Evolutionary conservation across 257 asterid species (phyloP).

Genomic region (Solanum pimpinellifolium): DNA sequence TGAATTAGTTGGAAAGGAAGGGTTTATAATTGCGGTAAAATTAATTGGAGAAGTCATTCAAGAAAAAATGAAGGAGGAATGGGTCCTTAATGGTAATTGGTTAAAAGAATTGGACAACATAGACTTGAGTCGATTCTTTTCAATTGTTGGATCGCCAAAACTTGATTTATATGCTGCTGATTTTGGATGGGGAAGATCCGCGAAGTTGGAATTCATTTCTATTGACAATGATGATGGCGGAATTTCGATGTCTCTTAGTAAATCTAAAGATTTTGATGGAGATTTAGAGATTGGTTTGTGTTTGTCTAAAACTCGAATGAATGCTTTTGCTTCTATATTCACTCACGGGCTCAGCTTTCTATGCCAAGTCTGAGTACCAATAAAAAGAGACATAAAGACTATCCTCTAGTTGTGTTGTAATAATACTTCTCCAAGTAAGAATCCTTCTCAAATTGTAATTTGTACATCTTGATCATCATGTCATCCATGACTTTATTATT

Average conservation of each 20-base stretch:
- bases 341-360: background rate
- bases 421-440: too few relatives aligned
- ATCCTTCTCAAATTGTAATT: too few relatives aligned
- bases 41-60: background rate
- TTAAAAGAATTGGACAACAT: background rate
- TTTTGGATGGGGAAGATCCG: slow-evolving; percentile 42
- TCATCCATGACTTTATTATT: too few relatives aligned
- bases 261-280: slow-evolving; percentile 9
- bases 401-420: too few relatives aligned
- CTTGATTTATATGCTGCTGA: slow-evolving; percentile 22
- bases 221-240: slow-evolving; percentile 6
- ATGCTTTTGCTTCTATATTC: slow-evolving; percentile 16
- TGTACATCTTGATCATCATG: too few relatives aligned
- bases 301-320: slow-evolving; percentile 11
- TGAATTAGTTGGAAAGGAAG: background rate
- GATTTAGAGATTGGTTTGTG: slow-evolving; percentile 27
- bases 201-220: slow-evolving; percentile 18
- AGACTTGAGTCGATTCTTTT: background rate
- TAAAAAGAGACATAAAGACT: too few relatives aligned
- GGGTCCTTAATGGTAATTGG: background rate
- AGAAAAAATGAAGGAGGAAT: background rate
- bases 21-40: background rate
- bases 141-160: slow-evolving; percentile 36
- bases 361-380: too few relatives aligned
- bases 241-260: slow-evolving; percentile 16